Evolutionary conservation across 495 filamentous ascomycete species (phyloP).

Genomic region (Pseudomonodictys pantanalensis): DNA sequence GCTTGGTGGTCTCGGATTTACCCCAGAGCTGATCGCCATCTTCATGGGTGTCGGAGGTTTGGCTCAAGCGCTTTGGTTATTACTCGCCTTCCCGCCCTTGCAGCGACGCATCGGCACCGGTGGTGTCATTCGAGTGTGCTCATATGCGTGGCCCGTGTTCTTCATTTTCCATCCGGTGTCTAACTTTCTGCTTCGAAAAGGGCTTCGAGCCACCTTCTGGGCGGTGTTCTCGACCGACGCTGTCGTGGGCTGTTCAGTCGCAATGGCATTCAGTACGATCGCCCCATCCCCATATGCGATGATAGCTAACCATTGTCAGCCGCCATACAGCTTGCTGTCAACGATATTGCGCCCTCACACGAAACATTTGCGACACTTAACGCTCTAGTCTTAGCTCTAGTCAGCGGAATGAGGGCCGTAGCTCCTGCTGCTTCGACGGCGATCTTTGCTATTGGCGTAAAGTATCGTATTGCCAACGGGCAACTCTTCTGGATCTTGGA

Average conservation of each 20-base stretch:
- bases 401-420: constrained; percentile 54
- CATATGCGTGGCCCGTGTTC: constrained; percentile 56
- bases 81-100: constrained; percentile 60
- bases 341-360: constrained; percentile 62
- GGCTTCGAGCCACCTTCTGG: constrained; percentile 53
- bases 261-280: constrained; percentile 61
- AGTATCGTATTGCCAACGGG: constrained; percentile 54
- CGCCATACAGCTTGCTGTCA: constrained; percentile 63
- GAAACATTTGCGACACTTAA: constrained; percentile 62
- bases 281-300: not conserved
- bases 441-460: constrained; percentile 60
- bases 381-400: constrained; percentile 56
- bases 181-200: constrained; percentile 52
- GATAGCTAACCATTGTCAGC: constrained; percentile 36
- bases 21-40: constrained; percentile 55
- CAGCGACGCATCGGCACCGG: constrained; percentile 59
- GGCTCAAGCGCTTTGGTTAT: constrained; percentile 62
- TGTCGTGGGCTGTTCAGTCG: constrained; percentile 55
- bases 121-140: constrained; percentile 55
- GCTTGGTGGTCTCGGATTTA: constrained; percentile 62
- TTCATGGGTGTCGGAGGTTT: constrained; percentile 58
- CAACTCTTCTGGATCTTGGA: constrained; percentile 67
- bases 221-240: constrained; percentile 44
- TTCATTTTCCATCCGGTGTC: constrained; percentile 50
- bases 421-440: constrained; percentile 59